Conservation (phyloP, 2,329 filamentous ascomycete species). For the Pezicula carpinea region DNA sequence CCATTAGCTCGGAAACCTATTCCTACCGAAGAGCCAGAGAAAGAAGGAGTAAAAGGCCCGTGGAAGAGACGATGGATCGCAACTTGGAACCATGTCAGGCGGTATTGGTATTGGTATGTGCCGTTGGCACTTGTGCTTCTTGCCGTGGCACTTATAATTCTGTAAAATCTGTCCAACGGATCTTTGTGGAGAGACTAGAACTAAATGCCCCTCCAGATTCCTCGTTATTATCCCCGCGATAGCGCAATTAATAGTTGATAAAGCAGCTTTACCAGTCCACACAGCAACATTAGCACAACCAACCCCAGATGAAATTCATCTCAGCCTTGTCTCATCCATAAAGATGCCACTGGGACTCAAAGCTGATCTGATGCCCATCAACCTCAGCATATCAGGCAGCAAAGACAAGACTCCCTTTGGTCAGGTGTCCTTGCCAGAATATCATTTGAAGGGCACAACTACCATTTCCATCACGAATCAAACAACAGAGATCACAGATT, state of each 20-base stretch:
- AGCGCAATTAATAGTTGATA: not conserved
- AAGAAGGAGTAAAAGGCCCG: no score
- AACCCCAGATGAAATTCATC: not conserved
- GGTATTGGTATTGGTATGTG: not conserved
- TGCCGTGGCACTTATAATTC: not conserved
- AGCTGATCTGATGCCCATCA: not conserved
- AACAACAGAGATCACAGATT: not conserved
- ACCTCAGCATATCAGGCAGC: not conserved
- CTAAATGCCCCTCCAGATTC: not conserved
- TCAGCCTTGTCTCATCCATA: not conserved
- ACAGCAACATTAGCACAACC: not conserved
- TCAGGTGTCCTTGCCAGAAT: not conserved
- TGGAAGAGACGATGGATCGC: no score
- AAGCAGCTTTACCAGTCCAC: not conserved
- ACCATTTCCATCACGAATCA: not conserved
- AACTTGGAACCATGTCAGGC: not conserved
- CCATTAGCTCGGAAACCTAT: no score
- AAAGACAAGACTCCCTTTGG: not conserved
- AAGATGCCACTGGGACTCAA: not conserved
- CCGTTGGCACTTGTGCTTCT: not conserved
- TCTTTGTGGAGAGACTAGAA: not conserved
- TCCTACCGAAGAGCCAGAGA: no score
- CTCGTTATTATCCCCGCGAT: not conserved
- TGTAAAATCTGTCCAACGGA: not conserved
- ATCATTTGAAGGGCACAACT: not conserved